Evolutionary conservation across 306 rosid species (phyloP), one percentile per base, ranked within the genome.

Genomic region (Amphicarpaea edgeworthii): DNA sequence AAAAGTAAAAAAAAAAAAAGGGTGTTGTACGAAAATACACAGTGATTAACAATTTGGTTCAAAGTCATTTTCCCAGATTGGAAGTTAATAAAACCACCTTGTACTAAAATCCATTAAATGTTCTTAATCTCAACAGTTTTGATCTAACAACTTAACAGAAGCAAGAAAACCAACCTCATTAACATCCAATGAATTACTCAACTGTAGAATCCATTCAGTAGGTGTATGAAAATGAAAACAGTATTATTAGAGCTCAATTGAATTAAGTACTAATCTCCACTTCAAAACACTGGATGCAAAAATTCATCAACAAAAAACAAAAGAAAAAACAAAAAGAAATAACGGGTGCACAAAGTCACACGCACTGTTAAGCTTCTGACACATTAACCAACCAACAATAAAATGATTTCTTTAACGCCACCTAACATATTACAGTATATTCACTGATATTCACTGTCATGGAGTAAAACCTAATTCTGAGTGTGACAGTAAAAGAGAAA

Each of bases 391-490:
- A 80, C 84, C 80, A 80, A 26, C 83, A 79, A 28, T 50, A 70
- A 41, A 62, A 74, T 19, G 20, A 49, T 49, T 74, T 77, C 75
- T 83, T 83, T 64, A 70, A 75, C 23, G 15, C 16, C 72, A 65
- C 84, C 70, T 41, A 84, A 81, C 80, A 47, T 50, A 49, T 49
- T 76, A 77, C 61, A n/a, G n/a, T n/a, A n/a, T n/a, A n/a, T n/a
- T n/a, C n/a, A n/a, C n/a, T n/a, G n/a, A n/a, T n/a, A 78, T 84
- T 90, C 77, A 79, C 87, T 62, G 73, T 61, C 42, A 84, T 82
- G 88, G 66, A 78, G 88, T 70, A 78, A 85, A 84, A 81, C 83
- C 93, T 79, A 83, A 85, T 78, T 75, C 53, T 80, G 77, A 82
- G 88, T 20, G 79, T 64, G 81, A 84, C 77, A 24, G 77, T 72